Base-by-base conservation (phyloP, 176 grass and related monocot species). In the Pharus latifolius region DNA sequence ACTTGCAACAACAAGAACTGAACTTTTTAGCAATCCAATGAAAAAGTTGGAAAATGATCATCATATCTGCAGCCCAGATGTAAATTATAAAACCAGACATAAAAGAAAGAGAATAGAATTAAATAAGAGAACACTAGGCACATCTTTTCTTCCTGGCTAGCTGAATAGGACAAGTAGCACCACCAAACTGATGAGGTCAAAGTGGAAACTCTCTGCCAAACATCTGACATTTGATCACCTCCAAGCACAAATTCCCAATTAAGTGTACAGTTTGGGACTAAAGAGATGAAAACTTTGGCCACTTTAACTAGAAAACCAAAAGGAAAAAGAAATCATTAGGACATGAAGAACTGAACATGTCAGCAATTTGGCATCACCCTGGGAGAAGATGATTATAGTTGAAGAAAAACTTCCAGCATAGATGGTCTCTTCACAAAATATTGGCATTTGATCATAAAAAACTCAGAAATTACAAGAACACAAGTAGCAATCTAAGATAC, bases 21-120 rank as follows among this genome's bases (percentile, higher is more conserved):
- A 62, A 69, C 45, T 29, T 67, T 73, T 68, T 40, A 73, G 42
- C 61, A 80, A 76, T 49, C 29, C 55, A 70, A 70, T 50, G 53
- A 40, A 48, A 26, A 53, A 18, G 75, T n/a, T 37, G 32, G 9
- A 71, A 10, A 48, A 40, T 47, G 56, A 56, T 16, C n/a, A 28
- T n/a, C 56, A 70, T 10, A 25, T 63, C 35, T 59, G 28, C 53
- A 40, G 26, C 42, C 31, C 43, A 10, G 16, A 32, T 27, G 15
- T 18, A 18, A 72, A 53, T 35, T 35, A 80, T 43, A 59, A 50
- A 61, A 67, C 22, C 29, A 46, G 27, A 34, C 24, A 76, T 24
- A 60, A 53, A 80, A 57, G 19, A 15, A 65, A 40, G 68, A 47
- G 10, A 0, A 17, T 11, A 3, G 25, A 51, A 68, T 33, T 24